phyloP scores from a whole-genome alignment of 306 rosid species.

The Acacia crassicarpa region DNA sequence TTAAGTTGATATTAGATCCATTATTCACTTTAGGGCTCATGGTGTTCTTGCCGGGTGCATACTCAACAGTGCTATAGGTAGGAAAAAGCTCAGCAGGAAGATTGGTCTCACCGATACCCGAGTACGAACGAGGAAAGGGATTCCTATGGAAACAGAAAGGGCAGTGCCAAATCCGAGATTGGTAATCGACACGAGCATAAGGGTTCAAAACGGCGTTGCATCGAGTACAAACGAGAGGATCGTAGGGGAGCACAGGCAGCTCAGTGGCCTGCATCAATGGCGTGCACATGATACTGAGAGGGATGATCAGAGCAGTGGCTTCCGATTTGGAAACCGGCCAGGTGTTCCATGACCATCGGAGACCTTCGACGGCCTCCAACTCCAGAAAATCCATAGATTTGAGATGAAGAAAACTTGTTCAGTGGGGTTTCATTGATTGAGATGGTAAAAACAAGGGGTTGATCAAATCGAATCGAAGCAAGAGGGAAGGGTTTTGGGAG shows the following conservation, averaged over 20 bases:
- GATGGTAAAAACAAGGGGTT: not conserved
- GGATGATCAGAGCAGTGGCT: conserved; percentile 51
- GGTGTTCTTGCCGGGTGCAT: conserved; percentile 42
- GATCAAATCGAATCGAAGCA: not conserved
- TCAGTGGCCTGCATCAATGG: conserved; percentile 67
- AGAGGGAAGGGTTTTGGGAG: not conserved
- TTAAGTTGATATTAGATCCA: conserved; percentile 29
- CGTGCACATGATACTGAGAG: conserved; percentile 72
- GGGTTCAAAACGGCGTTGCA: conserved; percentile 86
- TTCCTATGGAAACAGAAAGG: conserved; percentile 71
- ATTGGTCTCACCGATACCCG: conserved; percentile 69
- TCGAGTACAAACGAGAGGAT: conserved; percentile 62
- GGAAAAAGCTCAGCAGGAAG: conserved; percentile 96
- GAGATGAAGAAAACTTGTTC: not conserved
- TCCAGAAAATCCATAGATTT: conserved; percentile 71
- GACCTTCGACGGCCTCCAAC: conserved; percentile 90
- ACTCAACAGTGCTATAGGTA: conserved; percentile 80
- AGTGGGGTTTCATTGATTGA: conserved; percentile 12
- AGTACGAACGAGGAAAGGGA: conserved; percentile 67
- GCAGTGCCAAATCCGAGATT: conserved; percentile 87
- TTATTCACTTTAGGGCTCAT: conserved; percentile 27
- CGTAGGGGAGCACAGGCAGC: conserved; percentile 78
- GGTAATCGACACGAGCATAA: conserved; percentile 81
- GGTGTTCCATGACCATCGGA: conserved; percentile 95
- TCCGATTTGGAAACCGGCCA: conserved; percentile 73